These are phyloP conservation scores for Aspergillus neotritici DNA, from an alignment of 2,329 filamentous ascomycete species.

Conservation along the genomic window DNA sequence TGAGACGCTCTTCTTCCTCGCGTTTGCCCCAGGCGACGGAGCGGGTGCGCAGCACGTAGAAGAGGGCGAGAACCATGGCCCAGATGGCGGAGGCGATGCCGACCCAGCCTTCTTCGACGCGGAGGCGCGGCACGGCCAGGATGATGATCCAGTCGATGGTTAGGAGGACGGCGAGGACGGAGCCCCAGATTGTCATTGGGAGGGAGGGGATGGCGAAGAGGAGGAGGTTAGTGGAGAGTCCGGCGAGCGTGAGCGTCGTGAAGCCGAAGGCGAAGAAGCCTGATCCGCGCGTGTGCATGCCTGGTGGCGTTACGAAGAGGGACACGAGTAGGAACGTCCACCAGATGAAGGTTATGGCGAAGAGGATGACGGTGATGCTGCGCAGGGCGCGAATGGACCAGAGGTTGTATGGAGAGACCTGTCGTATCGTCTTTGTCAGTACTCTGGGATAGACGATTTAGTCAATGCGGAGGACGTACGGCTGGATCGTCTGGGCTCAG, in stretches of 20 bases:
- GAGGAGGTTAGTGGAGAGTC: slow-evolving; percentile 68
- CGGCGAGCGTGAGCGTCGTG: slow-evolving; percentile 69
- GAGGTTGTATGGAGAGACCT: slow-evolving; percentile 85
- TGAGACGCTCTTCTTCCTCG: slow-evolving; percentile 88
- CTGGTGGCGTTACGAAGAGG: slow-evolving; percentile 83
- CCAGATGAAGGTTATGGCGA: slow-evolving; percentile 76
- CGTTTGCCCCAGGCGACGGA: slow-evolving; percentile 86
- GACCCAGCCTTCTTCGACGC: slow-evolving; percentile 83
- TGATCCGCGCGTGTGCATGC: slow-evolving; percentile 80
- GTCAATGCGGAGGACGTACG: slow-evolving; percentile 44
- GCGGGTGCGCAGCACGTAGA: slow-evolving; percentile 72
- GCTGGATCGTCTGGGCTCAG: slow-evolving; percentile 75
- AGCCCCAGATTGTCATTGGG: slow-evolving; percentile 66
- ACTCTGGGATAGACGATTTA: too few species aligned
- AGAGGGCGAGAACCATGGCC: slow-evolving; percentile 73
- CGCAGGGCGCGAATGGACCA: slow-evolving; percentile 81
- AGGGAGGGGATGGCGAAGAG: slow-evolving; percentile 86
- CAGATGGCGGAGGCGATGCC: slow-evolving; percentile 81
- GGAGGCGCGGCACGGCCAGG: slow-evolving; percentile 64
- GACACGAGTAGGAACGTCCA: slow-evolving; percentile 87
- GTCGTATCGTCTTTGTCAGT: not conserved
- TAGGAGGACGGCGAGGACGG: slow-evolving; percentile 62
- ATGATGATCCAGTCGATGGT: slow-evolving; percentile 74
- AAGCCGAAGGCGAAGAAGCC: slow-evolving; percentile 87
- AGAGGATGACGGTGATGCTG: slow-evolving; percentile 70